Conservation (phyloP, 2,329 filamentous ascomycete genomes). For the Cladorrhinum sp. region DNA sequence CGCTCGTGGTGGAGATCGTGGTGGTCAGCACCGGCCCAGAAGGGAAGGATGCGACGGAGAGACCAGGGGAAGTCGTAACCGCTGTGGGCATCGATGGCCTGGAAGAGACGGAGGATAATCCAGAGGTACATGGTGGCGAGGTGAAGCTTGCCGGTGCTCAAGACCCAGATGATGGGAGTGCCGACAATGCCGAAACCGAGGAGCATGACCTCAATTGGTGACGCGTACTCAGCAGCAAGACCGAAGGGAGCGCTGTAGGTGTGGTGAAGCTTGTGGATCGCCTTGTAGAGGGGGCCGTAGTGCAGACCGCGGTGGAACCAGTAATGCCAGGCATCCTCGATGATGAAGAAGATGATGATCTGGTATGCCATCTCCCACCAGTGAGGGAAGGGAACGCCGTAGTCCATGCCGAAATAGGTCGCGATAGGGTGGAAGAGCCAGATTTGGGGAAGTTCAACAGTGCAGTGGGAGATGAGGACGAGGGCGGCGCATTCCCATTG, state of each 20-base stretch:
- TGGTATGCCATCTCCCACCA: slow-evolving; percentile 85
- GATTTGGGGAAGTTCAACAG: slow-evolving; percentile 96
- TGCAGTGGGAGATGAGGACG: slow-evolving; percentile 93
- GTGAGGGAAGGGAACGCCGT: slow-evolving; percentile 83
- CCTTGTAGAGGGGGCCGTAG: slow-evolving; percentile 92
- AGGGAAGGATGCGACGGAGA: slow-evolving; percentile 88
- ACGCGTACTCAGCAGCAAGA: slow-evolving; percentile 94
- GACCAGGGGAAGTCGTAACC: slow-evolving; percentile 99
- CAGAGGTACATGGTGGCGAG: slow-evolving; percentile 97
- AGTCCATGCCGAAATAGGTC: slow-evolving; percentile 85
- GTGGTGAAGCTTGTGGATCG: slow-evolving; percentile 98
- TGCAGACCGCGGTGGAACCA: slow-evolving; percentile 92
- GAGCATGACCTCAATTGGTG: slow-evolving; percentile 94
- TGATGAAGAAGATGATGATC: slow-evolving; percentile 87
- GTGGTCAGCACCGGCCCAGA: slow-evolving; percentile 97
- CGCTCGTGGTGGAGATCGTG: slow-evolving; percentile 97
- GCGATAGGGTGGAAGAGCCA: slow-evolving; percentile 99
- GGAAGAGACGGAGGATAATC: slow-evolving; percentile 90
- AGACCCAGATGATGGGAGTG: slow-evolving; percentile 78
- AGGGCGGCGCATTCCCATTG: slow-evolving; percentile 93
- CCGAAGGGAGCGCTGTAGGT: slow-evolving; percentile 98
- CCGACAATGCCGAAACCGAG: slow-evolving; percentile 85
- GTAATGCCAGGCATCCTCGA: slow-evolving; percentile 99
- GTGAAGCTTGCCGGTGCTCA: slow-evolving; percentile 81
- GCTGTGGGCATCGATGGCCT: slow-evolving; percentile 95